These are phyloP conservation scores for Penstemon newberryi DNA, from an alignment of 257 asterid genomes.

Conservation along the genomic window DNA sequence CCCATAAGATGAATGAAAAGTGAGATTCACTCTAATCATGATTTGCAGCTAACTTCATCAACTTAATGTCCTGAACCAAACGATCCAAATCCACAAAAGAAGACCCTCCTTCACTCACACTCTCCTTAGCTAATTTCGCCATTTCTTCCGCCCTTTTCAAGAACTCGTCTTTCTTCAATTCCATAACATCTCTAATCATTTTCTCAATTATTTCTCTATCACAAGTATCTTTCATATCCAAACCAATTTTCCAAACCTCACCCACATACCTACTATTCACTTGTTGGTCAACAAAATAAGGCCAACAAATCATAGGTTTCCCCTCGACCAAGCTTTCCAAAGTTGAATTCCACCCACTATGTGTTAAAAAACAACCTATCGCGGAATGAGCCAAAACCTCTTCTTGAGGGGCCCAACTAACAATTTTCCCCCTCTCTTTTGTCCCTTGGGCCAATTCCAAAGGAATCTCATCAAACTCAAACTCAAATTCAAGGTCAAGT, in stretches of 20 bases:
- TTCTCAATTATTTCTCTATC: conserved; percentile 43
- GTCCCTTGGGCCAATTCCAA: conserved; percentile 31
- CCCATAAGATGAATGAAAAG: too few relatives aligned
- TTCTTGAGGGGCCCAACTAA: conserved; percentile 50
- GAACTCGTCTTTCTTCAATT: conserved; percentile 43
- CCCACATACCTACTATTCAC: conserved; percentile 49
- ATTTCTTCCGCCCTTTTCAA: conserved; percentile 29
- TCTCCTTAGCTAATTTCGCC: conserved; percentile 31
- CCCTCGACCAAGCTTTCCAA: conserved; percentile 43
- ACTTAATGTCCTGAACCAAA: conserved; percentile 41
- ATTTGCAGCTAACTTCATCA: not conserved
- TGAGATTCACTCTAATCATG: too few relatives aligned
- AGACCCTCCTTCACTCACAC: conserved; percentile 44
- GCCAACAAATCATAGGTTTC: conserved; percentile 58
- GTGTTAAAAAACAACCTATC: conserved; percentile 43
- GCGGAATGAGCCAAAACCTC: conserved; percentile 42
- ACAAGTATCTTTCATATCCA: conserved; percentile 60
- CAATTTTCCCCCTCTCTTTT: conserved; percentile 38
- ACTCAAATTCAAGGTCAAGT: not conserved
- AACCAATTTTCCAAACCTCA: conserved; percentile 46
- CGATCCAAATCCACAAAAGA: conserved; percentile 40
- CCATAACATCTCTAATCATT: conserved; percentile 55
- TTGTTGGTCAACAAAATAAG: conserved; percentile 42
- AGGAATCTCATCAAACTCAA: conserved; percentile 24
- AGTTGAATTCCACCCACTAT: conserved; percentile 54